Percentiles rank a stretch among this genome's conserved stretches.
phyloP scores from a whole-genome alignment of 2,329 filamentous ascomycete genomes.

The Cryphonectria radicalis region DNA sequence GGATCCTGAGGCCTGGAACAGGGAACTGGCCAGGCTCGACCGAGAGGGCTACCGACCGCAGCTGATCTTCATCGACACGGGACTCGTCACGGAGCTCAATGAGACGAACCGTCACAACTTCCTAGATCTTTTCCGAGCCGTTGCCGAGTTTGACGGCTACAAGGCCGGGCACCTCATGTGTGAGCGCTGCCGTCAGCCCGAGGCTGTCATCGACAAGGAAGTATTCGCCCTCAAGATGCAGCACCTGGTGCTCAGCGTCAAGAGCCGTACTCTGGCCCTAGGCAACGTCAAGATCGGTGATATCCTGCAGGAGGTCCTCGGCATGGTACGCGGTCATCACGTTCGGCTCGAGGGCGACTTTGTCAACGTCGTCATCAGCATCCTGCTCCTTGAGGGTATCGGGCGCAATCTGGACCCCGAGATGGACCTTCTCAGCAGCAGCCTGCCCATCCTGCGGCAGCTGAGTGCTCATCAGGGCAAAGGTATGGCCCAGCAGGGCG shows the following conservation, averaged over 20 bases:
- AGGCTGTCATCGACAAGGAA: constrained; percentile 85
- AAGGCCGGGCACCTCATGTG: constrained; percentile 96
- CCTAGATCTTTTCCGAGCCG: constrained; percentile 90
- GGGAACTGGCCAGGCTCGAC: constrained; percentile 77
- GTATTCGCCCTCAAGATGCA: constrained; percentile 97
- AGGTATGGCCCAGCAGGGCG: constrained; percentile 70
- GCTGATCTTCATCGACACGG: constrained; percentile 96
- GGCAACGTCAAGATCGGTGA: constrained; percentile 97
- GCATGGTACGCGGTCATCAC: constrained; percentile 90
- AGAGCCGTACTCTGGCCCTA: constrained; percentile 86
- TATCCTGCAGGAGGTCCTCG: constrained; percentile 85
- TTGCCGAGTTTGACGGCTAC: constrained; percentile 97
- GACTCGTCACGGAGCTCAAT: constrained; percentile 92
- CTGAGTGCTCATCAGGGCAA: constrained; percentile 78
- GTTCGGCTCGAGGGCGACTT: constrained; percentile 96
- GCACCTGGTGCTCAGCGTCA: constrained; percentile 88
- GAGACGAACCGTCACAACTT: constrained; percentile 86
- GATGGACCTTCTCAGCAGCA: constrained; percentile 82
- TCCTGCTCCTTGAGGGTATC: constrained; percentile 91
- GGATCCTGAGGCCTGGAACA: constrained; percentile 71
- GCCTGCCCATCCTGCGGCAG: constrained; percentile 87
- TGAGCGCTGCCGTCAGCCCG: constrained; percentile 88
- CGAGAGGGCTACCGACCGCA: constrained; percentile 89
- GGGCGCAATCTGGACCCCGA: constrained; percentile 84
- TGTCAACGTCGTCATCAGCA: constrained; percentile 96